Evolutionary conservation across 2,329 filamentous ascomycete genomes (phyloP).

Genomic region (Lachnellula arida): DNA sequence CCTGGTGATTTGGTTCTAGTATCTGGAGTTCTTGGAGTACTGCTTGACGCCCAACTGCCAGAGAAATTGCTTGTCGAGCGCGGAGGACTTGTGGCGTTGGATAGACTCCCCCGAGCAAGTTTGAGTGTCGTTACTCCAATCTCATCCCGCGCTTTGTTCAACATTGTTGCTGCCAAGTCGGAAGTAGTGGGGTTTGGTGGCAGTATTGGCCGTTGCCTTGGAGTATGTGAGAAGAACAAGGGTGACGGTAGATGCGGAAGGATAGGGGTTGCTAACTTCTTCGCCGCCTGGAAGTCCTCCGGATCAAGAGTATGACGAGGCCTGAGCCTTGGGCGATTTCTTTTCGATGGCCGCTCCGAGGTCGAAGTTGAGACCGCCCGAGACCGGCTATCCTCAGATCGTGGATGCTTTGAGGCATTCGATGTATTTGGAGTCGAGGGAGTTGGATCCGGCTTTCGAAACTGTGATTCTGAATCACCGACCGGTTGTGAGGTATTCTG

Average conservation of each 20-base stretch:
- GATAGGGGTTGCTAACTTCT: neutral
- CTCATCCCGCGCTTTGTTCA: slow-evolving; percentile 22
- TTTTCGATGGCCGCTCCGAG: slow-evolving; percentile 28
- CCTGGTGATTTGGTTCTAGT: slow-evolving; percentile 42
- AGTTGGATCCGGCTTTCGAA: slow-evolving; percentile 7
- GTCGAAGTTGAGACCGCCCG: slow-evolving; percentile 5
- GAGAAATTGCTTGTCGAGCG: slow-evolving; percentile 45
- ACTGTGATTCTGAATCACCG: neutral
- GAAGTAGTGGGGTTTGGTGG: slow-evolving; percentile 31
- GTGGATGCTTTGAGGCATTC: slow-evolving; percentile 23
- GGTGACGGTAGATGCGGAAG: slow-evolving; percentile 38
- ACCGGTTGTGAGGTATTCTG: neutral
- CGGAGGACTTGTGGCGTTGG: slow-evolving; percentile 41
- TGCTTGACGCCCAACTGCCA: slow-evolving; percentile 46
- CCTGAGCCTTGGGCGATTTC: slow-evolving; percentile 23
- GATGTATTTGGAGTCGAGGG: neutral
- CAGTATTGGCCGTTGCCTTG: slow-evolving; percentile 38
- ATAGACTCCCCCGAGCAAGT: slow-evolving; percentile 50
- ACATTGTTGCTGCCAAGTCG: slow-evolving; percentile 20
- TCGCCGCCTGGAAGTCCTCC: slow-evolving; percentile 28
- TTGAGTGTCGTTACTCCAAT: slow-evolving; percentile 47
- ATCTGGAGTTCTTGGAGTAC: slow-evolving; percentile 50
- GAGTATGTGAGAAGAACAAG: slow-evolving; percentile 47
- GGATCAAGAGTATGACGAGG: slow-evolving; percentile 34
- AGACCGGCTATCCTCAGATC: slow-evolving; percentile 15